These are phyloP conservation scores for Penicillium sp. DNA, from an alignment of 2,329 filamentous ascomycete species.

Conservation along the genomic window DNA sequence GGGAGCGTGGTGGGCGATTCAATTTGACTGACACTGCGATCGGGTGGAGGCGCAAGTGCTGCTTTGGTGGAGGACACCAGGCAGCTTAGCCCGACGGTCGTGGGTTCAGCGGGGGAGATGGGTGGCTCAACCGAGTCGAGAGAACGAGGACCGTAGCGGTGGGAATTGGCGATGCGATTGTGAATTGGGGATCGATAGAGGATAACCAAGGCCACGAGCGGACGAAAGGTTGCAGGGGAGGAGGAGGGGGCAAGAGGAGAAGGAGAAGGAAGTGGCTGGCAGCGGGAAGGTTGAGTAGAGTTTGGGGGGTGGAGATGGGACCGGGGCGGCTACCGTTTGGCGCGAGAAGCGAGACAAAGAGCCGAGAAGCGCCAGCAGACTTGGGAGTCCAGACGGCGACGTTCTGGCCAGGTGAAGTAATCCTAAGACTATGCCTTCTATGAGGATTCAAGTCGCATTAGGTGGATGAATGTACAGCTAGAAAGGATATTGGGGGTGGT, in stretches of 20 bases:
- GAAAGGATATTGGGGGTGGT: too few species aligned
- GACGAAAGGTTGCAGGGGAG: neutral
- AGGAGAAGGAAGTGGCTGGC: conserved; percentile 19
- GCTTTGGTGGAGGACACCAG: conserved; percentile 20
- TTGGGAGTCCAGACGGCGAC: neutral
- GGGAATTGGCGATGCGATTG: neutral
- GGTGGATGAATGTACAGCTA: too few species aligned
- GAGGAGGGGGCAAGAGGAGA: conserved; percentile 13
- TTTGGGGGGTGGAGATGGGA: conserved; percentile 11
- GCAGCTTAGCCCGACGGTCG: conserved; percentile 14
- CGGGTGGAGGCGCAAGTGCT: conserved; percentile 18
- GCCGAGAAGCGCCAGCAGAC: conserved; percentile 19
- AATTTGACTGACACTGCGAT: conserved; percentile 10
- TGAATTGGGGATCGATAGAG: neutral
- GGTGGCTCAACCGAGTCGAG: neutral
- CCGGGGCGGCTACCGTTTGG: conserved; percentile 27
- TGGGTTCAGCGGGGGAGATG: neutral
- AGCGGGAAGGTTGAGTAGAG: conserved; percentile 19
- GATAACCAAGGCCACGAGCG: neutral
- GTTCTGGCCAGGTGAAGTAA: too few species aligned
- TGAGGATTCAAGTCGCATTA: too few species aligned
- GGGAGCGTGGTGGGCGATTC: conserved; percentile 1
- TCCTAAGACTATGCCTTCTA: too few species aligned
- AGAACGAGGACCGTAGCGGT: neutral
- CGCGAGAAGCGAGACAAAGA: conserved; percentile 31